Base-by-base conservation (phyloP, 1,139 yeast species). In the Blastobotrys buckinghamii region DNA sequence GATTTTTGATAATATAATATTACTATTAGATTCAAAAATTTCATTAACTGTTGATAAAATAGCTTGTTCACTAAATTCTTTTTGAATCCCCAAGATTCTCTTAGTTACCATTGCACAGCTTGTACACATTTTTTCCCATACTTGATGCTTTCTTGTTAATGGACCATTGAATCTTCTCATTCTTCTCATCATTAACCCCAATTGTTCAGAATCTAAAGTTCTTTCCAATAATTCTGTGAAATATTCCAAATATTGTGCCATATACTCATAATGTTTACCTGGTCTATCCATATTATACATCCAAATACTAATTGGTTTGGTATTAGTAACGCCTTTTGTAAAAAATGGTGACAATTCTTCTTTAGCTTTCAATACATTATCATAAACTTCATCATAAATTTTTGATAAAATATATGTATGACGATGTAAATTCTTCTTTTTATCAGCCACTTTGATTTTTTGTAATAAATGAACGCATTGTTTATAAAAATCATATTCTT, bases 251-350 rank as follows among this genome's bases (percentile, higher is more conserved):
- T 92, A 92, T 51, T 81, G 79, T 55, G 75, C 76, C 16, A 86
- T 84, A 65, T 85, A 89, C 35, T 78, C 79, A 62, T 88, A 92
- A 65, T 92, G 97, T 58, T 86, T 87, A 0, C 99, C 99, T 0
- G 97, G 94, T 16, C 95, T 69, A 65, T 94, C 98, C 56, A 74
- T 67, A 45, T 89, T 96, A 0, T 97, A 95, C 59, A 88, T 88
- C 98, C 98, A 92, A 49, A 92, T 86, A 60, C 79, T 85, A 0
- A 90, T 79, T 39, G 94, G 74, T 7, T 83, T 78, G 48, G 81
- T 79, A 2, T 79, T 77, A 2, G 8, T 48, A 5, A 88, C 74
- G 56, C 82, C 86, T 45, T 87, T 65, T 3, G 85, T 76, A 47
- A 90, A 77, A 27, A 87, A 71, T 1, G 73, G 63, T 2, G 77